Base-by-base conservation (phyloP, 1,139 yeast species). In the Geotrichum candidum region DNA sequence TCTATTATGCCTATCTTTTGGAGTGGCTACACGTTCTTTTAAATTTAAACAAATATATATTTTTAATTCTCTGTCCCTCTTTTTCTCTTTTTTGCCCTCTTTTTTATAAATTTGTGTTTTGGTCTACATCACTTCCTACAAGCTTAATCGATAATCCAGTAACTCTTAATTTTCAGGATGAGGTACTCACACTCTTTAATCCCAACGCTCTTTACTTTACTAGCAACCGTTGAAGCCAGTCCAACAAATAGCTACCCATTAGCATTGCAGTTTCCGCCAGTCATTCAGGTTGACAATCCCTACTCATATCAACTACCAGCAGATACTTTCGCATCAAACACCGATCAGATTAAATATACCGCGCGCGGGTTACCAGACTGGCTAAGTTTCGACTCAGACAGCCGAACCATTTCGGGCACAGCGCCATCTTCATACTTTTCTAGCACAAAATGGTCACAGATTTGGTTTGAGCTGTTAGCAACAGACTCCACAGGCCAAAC, bases 211-310 rank as follows among this genome's bases (percentile, higher is more conserved):
- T 41, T 41, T 41, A 41, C 46, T 41, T 4, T 41, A 15, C n/a
- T 41, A 13, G 22, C 38, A 3, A n/a, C 7, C 13, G 35, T 51
- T 9, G 29, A 50, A 38, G 61, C 64, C 7, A 18, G 27, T 7
- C 64, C 64, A n/a, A 41, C 60, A 31, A 59, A 55, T 45, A 51
- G 60, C 9, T 62, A 62, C 25, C 62, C 64, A 3, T 52, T 62
- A 29, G 56, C 57, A 9, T 25, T 59, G 71, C 99, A 94, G 75
- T 80, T 86, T 51, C 98, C 98, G 18, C 87, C 91, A 50, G 89
- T 94, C 15, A 97, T 96, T 3, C 80, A 96, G 63, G 82, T 84
- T 15, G 83, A 84, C 65, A 78, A 83, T 66, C 70, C 74, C 1
- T 94, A 87, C 75, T 66, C 76, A 18, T 94, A 90, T 74, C 81